Percentiles rank a stretch among this genome's conserved stretches.
phyloP scores from a whole-genome alignment of 2,329 filamentous ascomycete species.

The Phyllosticta ampelicida region DNA sequence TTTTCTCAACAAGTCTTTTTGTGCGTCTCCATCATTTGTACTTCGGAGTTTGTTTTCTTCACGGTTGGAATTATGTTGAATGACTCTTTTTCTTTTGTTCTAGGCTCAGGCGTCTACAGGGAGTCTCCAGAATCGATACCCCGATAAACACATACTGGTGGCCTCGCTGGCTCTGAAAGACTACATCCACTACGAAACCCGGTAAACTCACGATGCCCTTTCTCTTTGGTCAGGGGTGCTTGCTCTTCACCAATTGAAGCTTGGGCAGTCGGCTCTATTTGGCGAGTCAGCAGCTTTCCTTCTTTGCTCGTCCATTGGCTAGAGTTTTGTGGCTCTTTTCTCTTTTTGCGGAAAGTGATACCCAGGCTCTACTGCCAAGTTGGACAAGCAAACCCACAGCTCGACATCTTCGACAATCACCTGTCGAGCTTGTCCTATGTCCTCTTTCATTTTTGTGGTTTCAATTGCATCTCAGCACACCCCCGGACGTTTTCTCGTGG shows the following conservation, averaged over 20 bases:
- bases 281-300: not conserved
- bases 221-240: not conserved
- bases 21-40: not conserved
- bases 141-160: not conserved
- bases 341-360: not conserved
- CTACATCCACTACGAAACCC: not conserved
- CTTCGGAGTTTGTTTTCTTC: not conserved
- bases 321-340: not conserved
- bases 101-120: not conserved
- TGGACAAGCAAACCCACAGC: not conserved
- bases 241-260: not conserved
- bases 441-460: not conserved
- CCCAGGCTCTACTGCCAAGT: not conserved
- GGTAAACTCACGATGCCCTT: not conserved
- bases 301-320: not conserved
- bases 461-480: not conserved
- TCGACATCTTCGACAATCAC: not conserved
- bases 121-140: not conserved
- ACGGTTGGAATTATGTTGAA: not conserved
- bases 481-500: not conserved
- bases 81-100: not conserved
- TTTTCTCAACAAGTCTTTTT: not conserved
- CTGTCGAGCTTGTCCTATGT: not conserved
- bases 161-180: not conserved
- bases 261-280: not conserved